Percentiles rank a stretch among this genome's conserved stretches.
Evolutionary conservation across 139 green algal species (phyloP).

Genomic region (Microglena sp.): DNA sequence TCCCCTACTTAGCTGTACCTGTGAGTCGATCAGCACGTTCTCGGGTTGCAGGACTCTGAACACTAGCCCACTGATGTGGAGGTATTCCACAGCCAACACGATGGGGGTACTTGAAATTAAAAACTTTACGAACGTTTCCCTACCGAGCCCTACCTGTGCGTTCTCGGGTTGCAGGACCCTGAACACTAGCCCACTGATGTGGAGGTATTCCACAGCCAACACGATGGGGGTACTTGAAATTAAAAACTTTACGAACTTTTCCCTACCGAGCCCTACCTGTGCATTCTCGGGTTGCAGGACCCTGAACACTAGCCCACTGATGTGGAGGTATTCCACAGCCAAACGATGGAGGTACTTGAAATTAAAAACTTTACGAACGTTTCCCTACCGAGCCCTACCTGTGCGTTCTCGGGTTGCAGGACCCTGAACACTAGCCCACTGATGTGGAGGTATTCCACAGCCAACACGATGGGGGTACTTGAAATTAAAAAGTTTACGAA

Average conservation of each 20-base stretch:
- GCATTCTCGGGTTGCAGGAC: no score
- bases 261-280: no score
- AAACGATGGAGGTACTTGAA: no score
- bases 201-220: constrained; percentile 38
- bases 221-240: constrained; percentile 33
- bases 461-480: no score
- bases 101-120: constrained; percentile 41
- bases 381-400: constrained; percentile 38
- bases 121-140: constrained; percentile 31
- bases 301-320: constrained; percentile 21
- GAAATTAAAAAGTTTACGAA: no score
- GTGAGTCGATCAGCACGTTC: constrained; percentile 86
- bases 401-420: constrained; percentile 42
- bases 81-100: constrained; percentile 39
- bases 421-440: constrained; percentile 23
- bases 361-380: constrained; percentile 37
- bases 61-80: constrained; percentile 47
- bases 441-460: no score
- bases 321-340: no score
- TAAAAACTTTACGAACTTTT: constrained; percentile 38
- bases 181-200: constrained; percentile 17
- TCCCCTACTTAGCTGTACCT: no score
- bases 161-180: constrained; percentile 30
- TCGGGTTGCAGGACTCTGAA: constrained; percentile 94
- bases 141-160: no score